Evolutionary conservation across 139 green algal species (phyloP).

Genomic region (Gonium pectorale): DNA sequence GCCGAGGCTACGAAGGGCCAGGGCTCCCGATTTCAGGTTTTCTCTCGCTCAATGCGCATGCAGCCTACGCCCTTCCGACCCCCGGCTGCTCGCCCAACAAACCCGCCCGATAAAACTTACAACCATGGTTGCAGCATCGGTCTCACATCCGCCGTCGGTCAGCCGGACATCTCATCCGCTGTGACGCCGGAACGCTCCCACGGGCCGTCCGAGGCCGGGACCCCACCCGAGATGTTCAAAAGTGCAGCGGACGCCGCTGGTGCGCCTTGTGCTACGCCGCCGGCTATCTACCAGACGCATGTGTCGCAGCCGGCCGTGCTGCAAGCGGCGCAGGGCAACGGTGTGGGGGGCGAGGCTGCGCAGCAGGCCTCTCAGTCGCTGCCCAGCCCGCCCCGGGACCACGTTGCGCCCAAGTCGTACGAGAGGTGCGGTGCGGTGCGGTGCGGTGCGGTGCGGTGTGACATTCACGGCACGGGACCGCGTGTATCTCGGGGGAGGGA

Average conservation of each 20-base stretch:
- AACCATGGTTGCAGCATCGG: background rate
- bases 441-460: no score
- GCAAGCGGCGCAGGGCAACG: background rate
- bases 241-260: background rate
- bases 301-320: background rate
- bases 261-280: background rate
- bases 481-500: no score
- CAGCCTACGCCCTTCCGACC: background rate
- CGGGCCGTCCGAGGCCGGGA: no score
- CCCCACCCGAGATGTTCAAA: background rate
- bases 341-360: background rate
- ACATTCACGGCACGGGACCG: no score
- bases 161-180: background rate
- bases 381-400: constrained; percentile 8
- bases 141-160: background rate
- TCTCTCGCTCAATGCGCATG: no score
- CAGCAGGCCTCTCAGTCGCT: background rate
- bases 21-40: no score
- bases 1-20: no score
- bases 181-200: background rate
- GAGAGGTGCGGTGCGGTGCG: constrained; percentile 32
- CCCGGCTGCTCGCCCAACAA: background rate
- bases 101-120: background rate
- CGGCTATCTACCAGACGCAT: constrained; percentile 8
- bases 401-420: constrained; percentile 24